Evolutionary conservation across 805 yeast genomes (phyloP).

Genomic region (Yarrowia sp.): DNA sequence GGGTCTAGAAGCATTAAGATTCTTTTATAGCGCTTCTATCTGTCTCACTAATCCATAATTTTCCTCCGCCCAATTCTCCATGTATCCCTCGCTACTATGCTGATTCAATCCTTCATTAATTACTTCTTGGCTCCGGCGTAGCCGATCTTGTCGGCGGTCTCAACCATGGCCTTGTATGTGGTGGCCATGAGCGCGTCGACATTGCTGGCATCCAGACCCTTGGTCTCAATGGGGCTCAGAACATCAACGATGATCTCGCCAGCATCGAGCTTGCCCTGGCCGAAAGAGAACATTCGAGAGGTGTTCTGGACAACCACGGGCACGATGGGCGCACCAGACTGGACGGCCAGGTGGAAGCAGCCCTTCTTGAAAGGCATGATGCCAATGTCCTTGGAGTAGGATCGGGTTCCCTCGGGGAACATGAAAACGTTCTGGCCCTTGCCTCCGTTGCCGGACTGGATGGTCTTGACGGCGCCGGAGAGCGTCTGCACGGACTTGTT

Average conservation of each 20-base stretch:
- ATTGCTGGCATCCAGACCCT: constrained; percentile 66
- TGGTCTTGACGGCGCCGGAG: constrained; percentile 59
- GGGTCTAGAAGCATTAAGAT: no score
- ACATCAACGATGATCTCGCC: constrained; percentile 81
- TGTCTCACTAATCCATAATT: no score
- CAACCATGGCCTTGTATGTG: constrained; percentile 60
- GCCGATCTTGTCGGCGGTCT: constrained; percentile 36
- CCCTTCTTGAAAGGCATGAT: constrained; percentile 93
- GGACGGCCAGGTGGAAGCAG: constrained; percentile 95
- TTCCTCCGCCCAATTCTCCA: no score
- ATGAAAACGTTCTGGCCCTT: constrained; percentile 67
- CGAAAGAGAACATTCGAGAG: constrained; percentile 63
- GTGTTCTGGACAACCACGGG: constrained; percentile 89
- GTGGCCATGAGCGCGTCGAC: constrained; percentile 57
- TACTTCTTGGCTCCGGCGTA: constrained; percentile 32
- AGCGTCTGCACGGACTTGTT: constrained; percentile 73
- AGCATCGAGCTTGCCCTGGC: constrained; percentile 59
- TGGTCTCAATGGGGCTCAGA: constrained; percentile 75
- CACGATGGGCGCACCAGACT: constrained; percentile 82
- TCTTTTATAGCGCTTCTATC: no score
- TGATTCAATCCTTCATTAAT: no score
- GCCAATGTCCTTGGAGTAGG: constrained; percentile 63
- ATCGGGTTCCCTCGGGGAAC: constrained; percentile 97
- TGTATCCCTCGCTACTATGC: no score
- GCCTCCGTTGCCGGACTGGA: constrained; percentile 52